A percentile compares a stretch with the other conserved stretches of the same genome.
phyloP scores from a whole-genome alignment of 2,329 filamentous ascomycete species.

The Paracorniculantispora psalliotae region DNA sequence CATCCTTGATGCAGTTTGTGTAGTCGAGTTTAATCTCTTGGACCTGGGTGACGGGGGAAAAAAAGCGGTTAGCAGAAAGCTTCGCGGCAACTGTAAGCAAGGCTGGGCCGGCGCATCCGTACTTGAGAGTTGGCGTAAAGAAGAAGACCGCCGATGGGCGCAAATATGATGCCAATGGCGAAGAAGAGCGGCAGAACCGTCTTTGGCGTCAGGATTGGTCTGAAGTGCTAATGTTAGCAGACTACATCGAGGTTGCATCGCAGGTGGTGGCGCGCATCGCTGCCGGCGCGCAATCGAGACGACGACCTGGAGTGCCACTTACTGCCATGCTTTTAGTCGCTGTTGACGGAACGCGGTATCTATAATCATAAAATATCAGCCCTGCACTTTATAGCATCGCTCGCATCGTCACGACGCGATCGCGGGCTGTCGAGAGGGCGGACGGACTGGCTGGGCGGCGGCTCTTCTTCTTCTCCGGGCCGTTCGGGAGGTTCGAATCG shows the following conservation, averaged over 20 bases:
- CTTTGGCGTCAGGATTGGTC: conserved; percentile 91
- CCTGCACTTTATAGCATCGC: not conserved
- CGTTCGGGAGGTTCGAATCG: conserved; percentile 43
- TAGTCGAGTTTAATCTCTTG: conserved; percentile 92
- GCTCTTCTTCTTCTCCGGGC: conserved; percentile 78
- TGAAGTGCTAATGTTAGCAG: conserved; percentile 38
- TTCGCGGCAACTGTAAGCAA: conserved; percentile 13
- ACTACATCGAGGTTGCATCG: conserved; percentile 18
- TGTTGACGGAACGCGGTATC: conserved; percentile 97
- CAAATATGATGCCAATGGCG: conserved; percentile 83
- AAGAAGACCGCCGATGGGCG: conserved; percentile 82
- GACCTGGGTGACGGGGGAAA: too few species aligned
- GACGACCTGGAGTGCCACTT: conserved; percentile 35
- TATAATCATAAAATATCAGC: conserved; percentile 30
- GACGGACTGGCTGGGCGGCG: conserved; percentile 79
- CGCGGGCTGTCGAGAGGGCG: not conserved
- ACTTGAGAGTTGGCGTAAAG: conserved; percentile 82
- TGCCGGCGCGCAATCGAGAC: not conserved
- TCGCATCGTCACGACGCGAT: not conserved
- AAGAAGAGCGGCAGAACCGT: conserved; percentile 91
- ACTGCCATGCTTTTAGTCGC: conserved; percentile 98
- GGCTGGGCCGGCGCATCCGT: conserved; percentile 22
- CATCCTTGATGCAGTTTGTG: conserved; percentile 63
- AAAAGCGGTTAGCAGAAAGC: not conserved
- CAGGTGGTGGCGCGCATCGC: conserved; percentile 19